Base-by-base conservation (phyloP, 2,329 filamentous ascomycete genomes). In the Claviceps pazoutovae region DNA sequence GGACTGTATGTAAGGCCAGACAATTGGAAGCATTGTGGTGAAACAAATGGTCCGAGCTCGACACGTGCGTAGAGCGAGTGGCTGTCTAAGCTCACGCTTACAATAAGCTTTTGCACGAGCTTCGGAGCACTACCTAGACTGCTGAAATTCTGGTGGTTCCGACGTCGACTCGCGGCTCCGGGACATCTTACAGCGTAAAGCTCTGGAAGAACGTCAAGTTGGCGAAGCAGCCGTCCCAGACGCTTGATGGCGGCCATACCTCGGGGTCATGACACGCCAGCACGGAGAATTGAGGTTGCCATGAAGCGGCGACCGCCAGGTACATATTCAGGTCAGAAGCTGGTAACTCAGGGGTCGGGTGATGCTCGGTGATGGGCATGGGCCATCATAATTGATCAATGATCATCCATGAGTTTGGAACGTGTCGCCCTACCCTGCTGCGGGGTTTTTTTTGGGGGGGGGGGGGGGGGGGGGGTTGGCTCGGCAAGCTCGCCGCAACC, bases 181-280 rank as follows among this genome's bases (percentile, higher is more conserved):
- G 47, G 38, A 37, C 51, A 48, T 36, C 47, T 41, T 48, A 49
- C 52, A 51, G 50, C 54, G 48, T 54, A 38, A 54, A 55, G 55
- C 52, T 49, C 53, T 50, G 55, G 50, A 37, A 53, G 47, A 34
- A 45, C 45, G 13, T 38, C 38, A 17, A 53, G 42, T 16, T 13
- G 26, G 14, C 46, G 14, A 41, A 37, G 38, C 16, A 49, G 47
- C 42, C 37, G 43, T 26, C 38, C 36, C 6, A 46, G 43, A 38
- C 34, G 44, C 17, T 46, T 34, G 16, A 38, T 45, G 45, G 13
- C 45, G 30, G 39, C 48, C 14, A 36, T 51, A 34, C 45, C 30
- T 46, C 37, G 26, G 39, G 51, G 44, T 36, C 42, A 36, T 30
- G 45, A 17, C 16, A 26, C 19, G 21, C 36, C 48, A 39, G 11